phyloP scores from a whole-genome alignment of 441 rosid genomes.

The Croton laevigatus region DNA sequence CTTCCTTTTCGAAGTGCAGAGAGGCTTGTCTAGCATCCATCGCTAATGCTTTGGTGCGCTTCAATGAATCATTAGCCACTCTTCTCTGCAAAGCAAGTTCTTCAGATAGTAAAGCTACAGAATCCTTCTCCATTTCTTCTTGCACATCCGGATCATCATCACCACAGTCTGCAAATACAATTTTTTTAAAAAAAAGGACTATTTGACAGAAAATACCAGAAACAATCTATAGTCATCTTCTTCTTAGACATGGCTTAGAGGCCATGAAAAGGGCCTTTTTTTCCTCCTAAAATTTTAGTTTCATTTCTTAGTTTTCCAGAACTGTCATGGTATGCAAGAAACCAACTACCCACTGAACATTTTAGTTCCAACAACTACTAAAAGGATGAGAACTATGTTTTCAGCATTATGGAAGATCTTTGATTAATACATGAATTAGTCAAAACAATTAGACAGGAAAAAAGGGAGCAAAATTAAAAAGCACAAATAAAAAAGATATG shows the following conservation, averaged over 20 bases:
- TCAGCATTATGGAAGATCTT: not conserved
- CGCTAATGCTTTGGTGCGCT: conserved; percentile 27
- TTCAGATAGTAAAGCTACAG: conserved; percentile 36
- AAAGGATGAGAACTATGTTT: not conserved
- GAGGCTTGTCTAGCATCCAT: conserved; percentile 35
- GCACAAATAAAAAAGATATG: not conserved
- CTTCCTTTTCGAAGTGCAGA: conserved; percentile 46
- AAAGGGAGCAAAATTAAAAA: not conserved
- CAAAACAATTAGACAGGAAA: not conserved
- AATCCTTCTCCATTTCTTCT: conserved; percentile 43
- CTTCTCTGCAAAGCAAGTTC: conserved; percentile 42
- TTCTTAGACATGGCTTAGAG: not conserved
- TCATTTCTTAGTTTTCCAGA: not conserved
- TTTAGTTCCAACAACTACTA: not conserved
- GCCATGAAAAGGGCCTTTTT: not conserved
- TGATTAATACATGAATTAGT: not conserved
- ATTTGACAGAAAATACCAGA: not conserved
- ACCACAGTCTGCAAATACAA: conserved; percentile 37
- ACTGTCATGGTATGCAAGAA: not conserved
- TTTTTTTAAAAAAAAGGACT: no score
- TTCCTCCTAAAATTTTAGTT: not conserved
- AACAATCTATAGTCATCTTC: not conserved
- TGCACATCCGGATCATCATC: conserved; percentile 32
- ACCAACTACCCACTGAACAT: not conserved
- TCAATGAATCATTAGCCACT: conserved; percentile 37